Evolutionary conservation across 2,329 filamentous ascomycete species (phyloP).

Genomic region (Chaetomiaceae sp.): DNA sequence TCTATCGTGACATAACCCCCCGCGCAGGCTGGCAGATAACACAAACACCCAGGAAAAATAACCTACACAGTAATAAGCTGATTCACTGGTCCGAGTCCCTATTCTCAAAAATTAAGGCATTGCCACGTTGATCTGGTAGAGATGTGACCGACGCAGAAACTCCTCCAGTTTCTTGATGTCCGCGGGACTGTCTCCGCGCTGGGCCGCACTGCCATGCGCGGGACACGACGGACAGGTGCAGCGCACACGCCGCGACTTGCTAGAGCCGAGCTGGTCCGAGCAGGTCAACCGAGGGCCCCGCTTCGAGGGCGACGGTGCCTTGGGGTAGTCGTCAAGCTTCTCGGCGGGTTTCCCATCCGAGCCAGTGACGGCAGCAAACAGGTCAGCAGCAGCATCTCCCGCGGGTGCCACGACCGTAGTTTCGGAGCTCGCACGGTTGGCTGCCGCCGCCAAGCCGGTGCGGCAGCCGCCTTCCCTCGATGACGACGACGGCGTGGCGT

Average conservation of each 20-base stretch:
- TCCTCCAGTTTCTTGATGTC: constrained; percentile 6
- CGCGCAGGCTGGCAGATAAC: constrained; percentile 3
- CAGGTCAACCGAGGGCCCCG: constrained; percentile 3
- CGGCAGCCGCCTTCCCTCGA: background rate
- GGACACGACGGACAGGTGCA: constrained; percentile 12
- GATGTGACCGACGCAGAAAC: constrained; percentile 17
- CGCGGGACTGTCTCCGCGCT: background rate
- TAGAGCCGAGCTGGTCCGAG: constrained; percentile 1
- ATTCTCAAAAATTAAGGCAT: background rate
- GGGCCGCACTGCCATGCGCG: background rate
- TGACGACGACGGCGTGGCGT: background rate
- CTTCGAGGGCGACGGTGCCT: background rate
- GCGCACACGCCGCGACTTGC: background rate
- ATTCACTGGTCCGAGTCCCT: background rate
- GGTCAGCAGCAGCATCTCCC: constrained; percentile 8
- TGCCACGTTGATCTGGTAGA: constrained; percentile 14
- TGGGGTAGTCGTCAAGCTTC: background rate
- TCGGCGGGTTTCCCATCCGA: constrained; percentile 1
- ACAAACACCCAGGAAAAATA: background rate
- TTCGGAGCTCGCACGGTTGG: constrained; percentile 5
- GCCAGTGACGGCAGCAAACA: constrained; percentile 11
- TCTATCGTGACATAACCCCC: constrained; percentile 7
- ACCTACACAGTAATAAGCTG: no score
- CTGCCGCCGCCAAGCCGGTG: background rate
- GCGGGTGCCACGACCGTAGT: background rate